Evolutionary conservation across 805 yeast species (phyloP), one percentile per base, ranked within the genome.

Genomic region (Schizosaccharomyces lindneri): DNA sequence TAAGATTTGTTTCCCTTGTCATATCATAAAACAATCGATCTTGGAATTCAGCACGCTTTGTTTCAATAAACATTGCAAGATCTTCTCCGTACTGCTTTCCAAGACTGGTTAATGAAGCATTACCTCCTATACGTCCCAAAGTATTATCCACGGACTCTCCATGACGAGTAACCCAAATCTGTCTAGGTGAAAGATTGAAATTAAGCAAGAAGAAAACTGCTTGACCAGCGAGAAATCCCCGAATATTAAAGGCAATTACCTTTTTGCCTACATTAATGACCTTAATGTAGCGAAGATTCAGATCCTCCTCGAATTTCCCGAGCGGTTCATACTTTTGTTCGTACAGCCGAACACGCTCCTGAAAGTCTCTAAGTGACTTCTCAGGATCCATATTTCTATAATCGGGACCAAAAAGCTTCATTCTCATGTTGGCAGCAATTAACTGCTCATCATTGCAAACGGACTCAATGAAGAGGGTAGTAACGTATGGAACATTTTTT

Each of bases 261-360:
- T 90, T 93, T 67, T 86, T 82, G 6, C 98, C 97, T 11, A 89
- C 97, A 70, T 90, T 90, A 62, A 90, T 87, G 95, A 90, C 88
- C 71, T 90, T 88, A 65, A 89, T 86, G 68, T 88, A 93, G 70
- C 87, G 96, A 67, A 81, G 82, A 15, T 80, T 79, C 19, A 76
- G 74, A 57, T 76, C 74, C 62, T 79, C 80, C 68, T 84, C 90
- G 21, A 76, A 79, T 57, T 86, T 94, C 65, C 85, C 95, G 46
- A 90, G 83, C 0, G 96, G 84, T 71, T 93, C 89, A 71, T 90
- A 90, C 1, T 90, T 96, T 70, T 78, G 80, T 69, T 88, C 90
- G 70, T 90, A 90, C 69, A 90, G 90, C 46, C 76, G 73, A 64
- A 90, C 76, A 63, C 98, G 78, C 61, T 83, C 84, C 62, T 83